Evolutionary conservation across 805 yeast species (phyloP).

Genomic region (Wickerhamomyces queroliae): DNA sequence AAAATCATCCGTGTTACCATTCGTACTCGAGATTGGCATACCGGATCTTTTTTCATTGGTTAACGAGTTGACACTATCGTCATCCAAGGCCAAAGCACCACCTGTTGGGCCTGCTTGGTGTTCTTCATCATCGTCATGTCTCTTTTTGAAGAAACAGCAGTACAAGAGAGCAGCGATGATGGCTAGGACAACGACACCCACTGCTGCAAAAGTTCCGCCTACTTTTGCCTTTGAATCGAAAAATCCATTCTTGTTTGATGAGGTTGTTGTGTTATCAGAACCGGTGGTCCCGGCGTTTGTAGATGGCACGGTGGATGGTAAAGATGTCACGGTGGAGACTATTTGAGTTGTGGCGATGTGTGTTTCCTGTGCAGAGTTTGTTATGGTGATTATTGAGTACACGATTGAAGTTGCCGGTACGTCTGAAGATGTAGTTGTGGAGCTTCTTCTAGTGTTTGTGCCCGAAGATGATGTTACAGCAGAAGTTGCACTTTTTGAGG

Average conservation of each 20-base stretch:
- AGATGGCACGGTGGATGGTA: conserved; percentile 17
- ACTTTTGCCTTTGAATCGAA: conserved; percentile 66
- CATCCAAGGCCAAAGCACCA: no score
- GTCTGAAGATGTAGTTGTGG: conserved; percentile 12
- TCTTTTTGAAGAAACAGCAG: conserved; percentile 32
- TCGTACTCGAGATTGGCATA: background rate
- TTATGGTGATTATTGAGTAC: conserved; percentile 28
- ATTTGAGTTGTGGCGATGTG: conserved; percentile 21
- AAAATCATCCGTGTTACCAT: conserved; percentile 14
- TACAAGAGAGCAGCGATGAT: conserved; percentile 37
- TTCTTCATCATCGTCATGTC: conserved; percentile 10
- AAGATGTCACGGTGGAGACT: conserved; percentile 18
- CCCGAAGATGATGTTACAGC: no score
- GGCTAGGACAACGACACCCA: conserved; percentile 54
- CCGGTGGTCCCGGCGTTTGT: conserved; percentile 8
- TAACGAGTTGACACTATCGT: background rate
- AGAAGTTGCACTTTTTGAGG: no score
- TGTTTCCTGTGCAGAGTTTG: conserved; percentile 26
- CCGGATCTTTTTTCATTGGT: background rate
- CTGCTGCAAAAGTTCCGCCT: conserved; percentile 75
- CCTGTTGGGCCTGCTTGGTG: background rate
- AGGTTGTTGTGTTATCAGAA: conserved; percentile 5
- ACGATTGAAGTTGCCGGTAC: conserved; percentile 27
- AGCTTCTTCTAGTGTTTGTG: no score
- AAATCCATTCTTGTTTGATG: conserved; percentile 34